Percentiles rank a stretch among this genome's conserved stretches.
These are phyloP conservation scores for Chionographis japonica DNA, from an alignment of 106 monocot species.

Conservation along the genomic window DNA sequence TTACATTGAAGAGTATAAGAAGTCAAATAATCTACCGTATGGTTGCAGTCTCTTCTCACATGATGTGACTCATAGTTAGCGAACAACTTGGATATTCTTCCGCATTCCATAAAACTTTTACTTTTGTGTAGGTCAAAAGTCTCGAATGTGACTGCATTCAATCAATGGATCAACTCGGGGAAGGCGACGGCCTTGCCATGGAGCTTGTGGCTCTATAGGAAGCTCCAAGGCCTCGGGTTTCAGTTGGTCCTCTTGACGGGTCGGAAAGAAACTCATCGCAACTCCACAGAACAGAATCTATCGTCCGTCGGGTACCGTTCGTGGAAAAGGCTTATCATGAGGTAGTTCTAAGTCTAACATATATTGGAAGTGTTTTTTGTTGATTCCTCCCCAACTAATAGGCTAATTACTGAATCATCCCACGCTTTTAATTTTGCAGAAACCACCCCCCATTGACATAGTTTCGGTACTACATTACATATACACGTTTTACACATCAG, in stretches of 20 bases:
- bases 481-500: no score
- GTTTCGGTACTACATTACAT: no score
- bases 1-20: no score
- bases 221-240: conserved; percentile 18
- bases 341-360: not conserved
- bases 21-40: no score
- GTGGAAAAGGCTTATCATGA: conserved; percentile 17
- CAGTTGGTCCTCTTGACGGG: conserved; percentile 26
- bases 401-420: no score
- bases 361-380: not conserved
- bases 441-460: no score
- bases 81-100: no score
- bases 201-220: conserved; percentile 29
- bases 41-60: no score
- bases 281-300: conserved; percentile 21
- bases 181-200: conserved; percentile 16
- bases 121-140: not conserved
- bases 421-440: no score
- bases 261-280: conserved; percentile 21
- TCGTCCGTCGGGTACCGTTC: conserved; percentile 14
- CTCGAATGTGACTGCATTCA: not conserved
- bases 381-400: no score
- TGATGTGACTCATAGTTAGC: no score
- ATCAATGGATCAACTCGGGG: not conserved
- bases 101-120: no score